Base-by-base conservation (phyloP, 2,329 filamentous ascomycete species). In the Karstenula rhodostoma region DNA sequence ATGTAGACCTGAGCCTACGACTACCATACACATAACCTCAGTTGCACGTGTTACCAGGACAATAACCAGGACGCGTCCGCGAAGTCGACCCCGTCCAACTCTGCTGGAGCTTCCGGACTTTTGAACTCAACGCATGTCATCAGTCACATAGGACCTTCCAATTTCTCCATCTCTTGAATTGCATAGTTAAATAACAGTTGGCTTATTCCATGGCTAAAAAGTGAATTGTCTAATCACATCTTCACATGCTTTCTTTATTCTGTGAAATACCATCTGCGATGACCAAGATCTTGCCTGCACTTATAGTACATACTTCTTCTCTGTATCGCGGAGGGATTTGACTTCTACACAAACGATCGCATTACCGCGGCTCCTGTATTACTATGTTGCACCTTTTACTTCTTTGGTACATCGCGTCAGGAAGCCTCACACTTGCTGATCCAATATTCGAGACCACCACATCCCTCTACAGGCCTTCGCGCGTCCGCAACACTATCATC, bases 1-100 rank as follows among this genome's bases (percentile, higher is more conserved):
- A 22, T 61, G 51, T 51, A 65, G 60, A 40, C 23, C 57, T n/a
- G 61, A 64, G 37, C 53, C 63, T n/a, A 70, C 62, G 9, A 71
- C 63, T 5, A 72, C 69, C 19, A 40, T 72, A 17, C 62, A 51
- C 7, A 17, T 63, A n/a, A 69, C 63, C 1, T 66, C 63, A 10
- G 50, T 58, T 3, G 43, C 56, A 4, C 40, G 59, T 6, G n/a
- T 58, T 35, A 43, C 54, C 2, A 63, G 53, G 1, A 69, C 67
- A 3, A 62, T 63, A 15, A 62, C 62, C 2, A 58, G 64, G 15
- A 68, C 61, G 25, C 40, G 42, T 35, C 35, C 52, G 8, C 54
- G 48, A 48, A 15, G 19, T 19, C 57, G 58, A 1, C 55, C 52
- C 27, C 59, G 48, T 35, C 58, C 58, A 13, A 58, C 56, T n/a